These are phyloP conservation scores for Botrytis medusae DNA, from an alignment of 2,329 filamentous ascomycete species.

Conservation along the genomic window DNA sequence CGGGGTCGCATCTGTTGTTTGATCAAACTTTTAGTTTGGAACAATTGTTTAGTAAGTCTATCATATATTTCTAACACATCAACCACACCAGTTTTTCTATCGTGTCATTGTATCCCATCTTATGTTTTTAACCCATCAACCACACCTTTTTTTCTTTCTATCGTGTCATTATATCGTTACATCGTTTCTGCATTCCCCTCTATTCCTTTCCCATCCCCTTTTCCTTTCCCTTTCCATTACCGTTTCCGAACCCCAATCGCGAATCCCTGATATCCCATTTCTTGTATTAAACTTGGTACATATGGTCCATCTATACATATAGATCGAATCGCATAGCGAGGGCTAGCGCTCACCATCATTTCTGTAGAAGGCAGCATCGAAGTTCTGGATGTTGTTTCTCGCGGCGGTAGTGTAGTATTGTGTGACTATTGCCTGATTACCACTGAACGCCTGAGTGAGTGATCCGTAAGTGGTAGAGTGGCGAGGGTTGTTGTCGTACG, in stretches of 20 bases:
- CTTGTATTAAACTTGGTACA: neutral
- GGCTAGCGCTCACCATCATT: neutral
- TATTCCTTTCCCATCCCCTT: neutral
- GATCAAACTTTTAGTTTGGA: neutral
- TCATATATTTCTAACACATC: neutral
- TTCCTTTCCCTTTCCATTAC: neutral
- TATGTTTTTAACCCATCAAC: neutral
- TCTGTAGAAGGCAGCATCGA: neutral
- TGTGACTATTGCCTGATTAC: neutral
- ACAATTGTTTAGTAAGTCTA: neutral
- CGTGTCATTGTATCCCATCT: neutral
- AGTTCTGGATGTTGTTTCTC: neutral
- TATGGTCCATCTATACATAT: neutral
- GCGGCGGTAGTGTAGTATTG: neutral
- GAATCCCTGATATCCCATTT: neutral
- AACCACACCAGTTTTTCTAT: too few species aligned
- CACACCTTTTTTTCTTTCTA: too few species aligned
- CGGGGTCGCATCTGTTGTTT: neutral
- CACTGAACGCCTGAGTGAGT: neutral
- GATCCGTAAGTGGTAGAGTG: conserved; percentile 7
- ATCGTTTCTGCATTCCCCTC: neutral
- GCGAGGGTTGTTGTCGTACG: neutral
- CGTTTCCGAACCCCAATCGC: neutral
- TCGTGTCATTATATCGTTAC: neutral
- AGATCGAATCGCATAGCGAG: neutral